Evolutionary conservation across 2,329 filamentous ascomycete species (phyloP), one percentile per base, ranked within the genome.

Genomic region (Exophiala mesophila): DNA sequence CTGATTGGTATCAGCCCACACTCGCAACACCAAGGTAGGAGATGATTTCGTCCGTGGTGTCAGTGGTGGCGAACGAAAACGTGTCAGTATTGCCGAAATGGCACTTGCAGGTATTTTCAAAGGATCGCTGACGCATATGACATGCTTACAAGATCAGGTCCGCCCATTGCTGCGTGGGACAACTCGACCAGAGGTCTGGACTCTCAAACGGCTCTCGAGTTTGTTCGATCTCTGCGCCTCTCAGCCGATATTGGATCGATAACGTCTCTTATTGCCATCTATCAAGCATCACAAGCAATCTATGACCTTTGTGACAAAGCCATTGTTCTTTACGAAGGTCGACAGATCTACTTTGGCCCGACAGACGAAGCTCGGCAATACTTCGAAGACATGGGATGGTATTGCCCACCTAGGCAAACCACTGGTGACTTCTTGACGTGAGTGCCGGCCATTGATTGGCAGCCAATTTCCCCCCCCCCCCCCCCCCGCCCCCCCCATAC

Each of bases 231-330:
- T 0, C 56, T 81, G 12, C 63, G 74, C 34, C 57, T 72, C 4
- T 65, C 67, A 1, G 65, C 75, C 3, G 68, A 77, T 34, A 55
- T 77, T 29, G 61, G 59, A 5, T 71, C 71, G 6, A 68, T 63
- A n/a, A 68, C 71, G 7, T 70, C 72, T 44, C 69, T 70, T 15
- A 71, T 80, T 21, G 74, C 77, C 1, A 76, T 79, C 9, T 81
- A 80, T 55, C 70, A 73, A 51, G 70, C 69, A 16, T 69, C 67
- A 8, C 68, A 73, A 45, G 65, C 62, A 19, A 69, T 72, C 16
- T 72, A 71, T 37, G 74, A 80, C 21, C 68, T 80, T 0, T 85
- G 85, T 55, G 81, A 85, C 58, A 85, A 85, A 55, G 80, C 83
- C 0, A 68, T 85, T 0, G 73, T 85, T 4, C 70, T 85, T 3